Evolutionary conservation across 495 filamentous ascomycete species (phyloP).

Genomic region (Podospora tetraspora): DNA sequence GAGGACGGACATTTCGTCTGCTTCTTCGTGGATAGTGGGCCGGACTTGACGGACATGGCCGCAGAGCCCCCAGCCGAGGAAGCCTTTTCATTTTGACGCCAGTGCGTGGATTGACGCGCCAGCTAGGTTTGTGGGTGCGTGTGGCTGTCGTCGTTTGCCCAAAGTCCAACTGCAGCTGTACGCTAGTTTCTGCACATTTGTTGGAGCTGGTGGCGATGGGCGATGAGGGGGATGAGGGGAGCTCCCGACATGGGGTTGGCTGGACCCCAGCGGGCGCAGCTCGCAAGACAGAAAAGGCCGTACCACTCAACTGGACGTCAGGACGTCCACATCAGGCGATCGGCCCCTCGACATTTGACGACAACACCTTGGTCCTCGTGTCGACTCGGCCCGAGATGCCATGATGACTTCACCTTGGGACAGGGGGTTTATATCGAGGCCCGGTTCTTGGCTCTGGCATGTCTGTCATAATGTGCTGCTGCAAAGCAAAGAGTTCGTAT

Average conservation of each 20-base stretch:
- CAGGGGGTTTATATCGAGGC: background rate
- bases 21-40: background rate
- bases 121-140: background rate
- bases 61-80: background rate
- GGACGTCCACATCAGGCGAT: background rate
- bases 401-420: no score
- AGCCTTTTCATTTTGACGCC: background rate
- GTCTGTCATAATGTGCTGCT: background rate
- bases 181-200: conserved; percentile 5
- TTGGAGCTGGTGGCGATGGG: conserved; percentile 10
- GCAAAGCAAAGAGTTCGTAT: background rate
- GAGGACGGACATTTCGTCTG: background rate
- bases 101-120: background rate
- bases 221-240: conserved; percentile 1
- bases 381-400: no score
- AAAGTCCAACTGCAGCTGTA: background rate
- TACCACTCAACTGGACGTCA: background rate
- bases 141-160: background rate
- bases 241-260: conserved; percentile 4
- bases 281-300: background rate
- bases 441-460: background rate
- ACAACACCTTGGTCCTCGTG: background rate
- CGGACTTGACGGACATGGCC: background rate
- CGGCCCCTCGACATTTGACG: background rate
- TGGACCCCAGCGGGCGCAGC: background rate